Evolutionary conservation across 129 eudicot species (phyloP).

Genomic region (Sambucus nigra): DNA sequence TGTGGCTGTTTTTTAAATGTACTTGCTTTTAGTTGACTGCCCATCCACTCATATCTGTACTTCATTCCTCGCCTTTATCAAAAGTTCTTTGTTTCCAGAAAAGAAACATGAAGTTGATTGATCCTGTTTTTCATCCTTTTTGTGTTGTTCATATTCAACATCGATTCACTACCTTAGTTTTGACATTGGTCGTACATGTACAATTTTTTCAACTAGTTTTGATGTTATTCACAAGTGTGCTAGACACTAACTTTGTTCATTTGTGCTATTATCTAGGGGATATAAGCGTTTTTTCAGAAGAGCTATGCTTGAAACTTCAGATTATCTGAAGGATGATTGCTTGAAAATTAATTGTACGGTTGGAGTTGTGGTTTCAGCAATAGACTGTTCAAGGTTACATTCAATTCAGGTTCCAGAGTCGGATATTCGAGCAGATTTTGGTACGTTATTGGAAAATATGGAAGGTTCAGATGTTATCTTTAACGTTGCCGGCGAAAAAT

Average conservation of each 20-base stretch:
- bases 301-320: conserved; percentile 63
- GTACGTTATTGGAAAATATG: conserved; percentile 62
- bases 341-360: conserved; percentile 81
- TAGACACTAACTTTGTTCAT: not conserved
- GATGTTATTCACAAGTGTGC: not conserved
- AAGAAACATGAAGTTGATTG: no score
- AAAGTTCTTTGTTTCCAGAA: no score
- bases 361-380: conserved; percentile 84
- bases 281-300: conserved; percentile 83
- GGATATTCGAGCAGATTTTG: conserved; percentile 76
- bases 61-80: no score
- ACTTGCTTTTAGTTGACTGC: no score
- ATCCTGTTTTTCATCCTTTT: no score
- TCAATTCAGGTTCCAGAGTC: conserved; percentile 71
- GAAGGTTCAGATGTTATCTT: conserved; percentile 73
- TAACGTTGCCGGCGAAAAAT: conserved; percentile 60
- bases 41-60: no score
- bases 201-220: not conserved
- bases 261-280: conserved; percentile 45
- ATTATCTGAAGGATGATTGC: conserved; percentile 81
- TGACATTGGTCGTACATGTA: no score
- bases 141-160: no score
- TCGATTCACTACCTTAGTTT: no score
- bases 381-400: conserved; percentile 59
- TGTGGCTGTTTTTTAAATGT: no score